Base-by-base conservation (phyloP, 805 yeast species). In the Metschnikowia aberdeeniae region DNA sequence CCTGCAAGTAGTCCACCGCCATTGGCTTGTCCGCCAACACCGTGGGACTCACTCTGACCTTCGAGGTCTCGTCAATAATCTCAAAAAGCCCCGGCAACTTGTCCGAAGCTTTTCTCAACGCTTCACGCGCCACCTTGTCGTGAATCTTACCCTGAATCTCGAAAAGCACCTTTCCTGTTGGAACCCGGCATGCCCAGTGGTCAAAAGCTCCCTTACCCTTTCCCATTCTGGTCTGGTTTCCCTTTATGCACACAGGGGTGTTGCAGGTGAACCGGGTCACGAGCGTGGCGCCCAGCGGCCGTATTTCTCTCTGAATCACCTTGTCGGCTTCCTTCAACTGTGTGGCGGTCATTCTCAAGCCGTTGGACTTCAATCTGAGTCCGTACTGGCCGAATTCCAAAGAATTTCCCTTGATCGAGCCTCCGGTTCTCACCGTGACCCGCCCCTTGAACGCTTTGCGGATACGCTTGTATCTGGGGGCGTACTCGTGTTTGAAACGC, bases 181-280 rank as follows among this genome's bases (percentile, higher is more conserved):
- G 95, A 11, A 93, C 93, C 59, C 99, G 81, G 29, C 83, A 86
- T 58, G 95, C 95, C 98, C 98, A 93, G 71, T 89, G 93, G 59
- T 89, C 96, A 62, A 93, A 92, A 0, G 90, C 84, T 68, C 99
- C 99, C 69, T 93, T 93, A 73, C 99, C 99, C 67, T 93, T 93
- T 74, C 99, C 99, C 99, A 93, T 93, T 83, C 99, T 93, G 9
- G 97, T 89, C 65, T 93, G 97, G 66, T 93, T 93, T 72, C 99
- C 99, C 72, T 93, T 93, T 50, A 87, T 81, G 68, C 97, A 89
- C 10, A 93, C 95, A 0, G 98, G 93, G 43, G 89, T 77, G 62
- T 86, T 84, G 19, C 96, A 85, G 41, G 82, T 80, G 45, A 90
- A 73, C 61, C 98, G 80, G 56, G 92, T 83, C 77, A 85, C 82